Conservation (phyloP, 805 yeast species). For the Candida maesae region DNA sequence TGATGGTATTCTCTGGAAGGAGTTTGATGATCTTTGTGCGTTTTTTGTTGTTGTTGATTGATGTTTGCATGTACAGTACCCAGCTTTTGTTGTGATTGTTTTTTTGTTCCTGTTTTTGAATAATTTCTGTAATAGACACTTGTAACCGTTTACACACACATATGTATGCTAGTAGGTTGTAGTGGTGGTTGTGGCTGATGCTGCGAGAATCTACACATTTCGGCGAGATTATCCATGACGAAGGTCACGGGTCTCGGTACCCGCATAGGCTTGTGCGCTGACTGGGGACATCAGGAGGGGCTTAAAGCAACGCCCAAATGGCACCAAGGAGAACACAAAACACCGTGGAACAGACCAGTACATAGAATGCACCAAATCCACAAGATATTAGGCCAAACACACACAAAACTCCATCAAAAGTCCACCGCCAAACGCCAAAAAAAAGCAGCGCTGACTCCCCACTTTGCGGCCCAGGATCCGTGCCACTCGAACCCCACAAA, state of each 20-base stretch:
- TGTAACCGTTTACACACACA: not conserved
- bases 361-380: too few relatives aligned
- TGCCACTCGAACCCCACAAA: slow-evolving; percentile 8
- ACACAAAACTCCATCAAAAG: too few relatives aligned
- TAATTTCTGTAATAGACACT: slow-evolving; percentile 1
- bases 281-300: too few relatives aligned
- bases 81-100: not conserved
- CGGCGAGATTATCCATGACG: not conserved
- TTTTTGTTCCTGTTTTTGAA: not conserved
- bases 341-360: too few relatives aligned
- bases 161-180: not conserved
- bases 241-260: not conserved
- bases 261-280: too few relatives aligned
- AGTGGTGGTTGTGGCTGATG: not conserved
- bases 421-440: too few relatives aligned
- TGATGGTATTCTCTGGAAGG: not conserved
- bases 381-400: too few relatives aligned
- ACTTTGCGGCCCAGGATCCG: too few relatives aligned
- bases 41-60: not conserved
- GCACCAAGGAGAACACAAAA: too few relatives aligned
- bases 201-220: not conserved
- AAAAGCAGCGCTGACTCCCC: not conserved
- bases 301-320: too few relatives aligned
- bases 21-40: not conserved
- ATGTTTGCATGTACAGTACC: not conserved